Evolutionary conservation across 495 filamentous ascomycete genomes (phyloP).

Genomic region (Cercophora newfieldiana): DNA sequence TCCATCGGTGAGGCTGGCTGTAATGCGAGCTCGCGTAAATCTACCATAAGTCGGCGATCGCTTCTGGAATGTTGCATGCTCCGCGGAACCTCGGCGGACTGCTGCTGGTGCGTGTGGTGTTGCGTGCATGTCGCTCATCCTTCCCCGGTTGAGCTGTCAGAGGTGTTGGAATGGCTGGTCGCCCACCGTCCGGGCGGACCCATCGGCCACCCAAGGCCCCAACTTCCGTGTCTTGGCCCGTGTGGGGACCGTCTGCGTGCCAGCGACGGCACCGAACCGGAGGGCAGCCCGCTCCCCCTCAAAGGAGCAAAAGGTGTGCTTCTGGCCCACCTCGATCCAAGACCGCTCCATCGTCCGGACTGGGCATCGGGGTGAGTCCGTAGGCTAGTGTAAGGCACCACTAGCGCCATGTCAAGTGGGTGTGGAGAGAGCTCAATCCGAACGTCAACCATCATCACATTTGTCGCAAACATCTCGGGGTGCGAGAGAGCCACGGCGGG

Average conservation of each 20-base stretch:
- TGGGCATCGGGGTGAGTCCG: slow-evolving; percentile 1
- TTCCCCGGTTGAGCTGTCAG: neutral
- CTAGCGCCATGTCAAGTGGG: neutral
- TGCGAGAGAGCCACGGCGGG: neutral
- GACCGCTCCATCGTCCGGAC: slow-evolving; percentile 2
- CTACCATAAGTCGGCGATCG: neutral
- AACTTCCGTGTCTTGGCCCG: slow-evolving; percentile 3
- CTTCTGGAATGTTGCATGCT: neutral
- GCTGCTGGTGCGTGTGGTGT: neutral
- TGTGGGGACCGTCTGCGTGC: neutral
- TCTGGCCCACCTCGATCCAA: neutral
- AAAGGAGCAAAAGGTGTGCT: neutral
- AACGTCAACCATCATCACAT: neutral
- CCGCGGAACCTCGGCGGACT: neutral
- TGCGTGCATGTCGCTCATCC: neutral
- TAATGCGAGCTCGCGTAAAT: neutral
- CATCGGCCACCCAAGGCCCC: slow-evolving; percentile 2
- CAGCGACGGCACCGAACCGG: neutral
- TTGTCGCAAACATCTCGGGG: neutral
- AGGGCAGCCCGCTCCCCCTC: neutral
- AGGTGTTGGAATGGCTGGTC: neutral
- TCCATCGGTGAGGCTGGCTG: neutral
- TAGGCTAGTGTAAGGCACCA: neutral
- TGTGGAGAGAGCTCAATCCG: neutral
- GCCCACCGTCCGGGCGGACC: neutral